phyloP scores from a whole-genome alignment of 306 rosid genomes.

The Trichosanthes truncata region DNA sequence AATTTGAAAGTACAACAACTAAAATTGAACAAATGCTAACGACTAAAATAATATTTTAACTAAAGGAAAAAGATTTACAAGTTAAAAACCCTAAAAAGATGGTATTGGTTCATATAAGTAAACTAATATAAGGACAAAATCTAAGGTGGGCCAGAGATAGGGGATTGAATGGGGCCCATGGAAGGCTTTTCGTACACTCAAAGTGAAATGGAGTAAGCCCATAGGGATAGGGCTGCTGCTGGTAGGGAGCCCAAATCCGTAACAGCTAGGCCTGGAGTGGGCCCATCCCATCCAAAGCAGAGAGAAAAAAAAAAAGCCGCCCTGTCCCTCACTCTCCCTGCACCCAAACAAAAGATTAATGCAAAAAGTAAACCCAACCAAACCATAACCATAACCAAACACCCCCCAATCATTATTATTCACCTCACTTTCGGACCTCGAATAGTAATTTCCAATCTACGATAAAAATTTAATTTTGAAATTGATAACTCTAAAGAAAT shows the following conservation, averaged over 20 bases:
- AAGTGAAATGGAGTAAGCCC: conserved; percentile 4
- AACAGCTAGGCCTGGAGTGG: neutral
- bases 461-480: neutral
- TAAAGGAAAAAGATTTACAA: too few species aligned
- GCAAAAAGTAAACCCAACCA: neutral
- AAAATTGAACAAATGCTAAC: too few species aligned
- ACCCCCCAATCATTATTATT: neutral
- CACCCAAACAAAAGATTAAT: neutral
- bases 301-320: neutral
- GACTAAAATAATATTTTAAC: too few species aligned
- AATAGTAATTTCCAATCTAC: neutral
- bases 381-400: neutral
- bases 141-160: neutral
- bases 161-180: conserved; percentile 7
- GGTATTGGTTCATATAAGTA: too few species aligned
- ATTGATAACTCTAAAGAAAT: neutral
- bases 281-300: neutral
- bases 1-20: too few species aligned
- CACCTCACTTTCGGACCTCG: neutral
- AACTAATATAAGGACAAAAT: neutral
- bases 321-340: neutral
- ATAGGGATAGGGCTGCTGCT: neutral
- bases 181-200: neutral
- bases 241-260: neutral
- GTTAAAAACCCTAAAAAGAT: too few species aligned